Evolutionary conservation across 805 yeast genomes (phyloP), one percentile per base, ranked within the genome.

Genomic region (Candida wancherniae): DNA sequence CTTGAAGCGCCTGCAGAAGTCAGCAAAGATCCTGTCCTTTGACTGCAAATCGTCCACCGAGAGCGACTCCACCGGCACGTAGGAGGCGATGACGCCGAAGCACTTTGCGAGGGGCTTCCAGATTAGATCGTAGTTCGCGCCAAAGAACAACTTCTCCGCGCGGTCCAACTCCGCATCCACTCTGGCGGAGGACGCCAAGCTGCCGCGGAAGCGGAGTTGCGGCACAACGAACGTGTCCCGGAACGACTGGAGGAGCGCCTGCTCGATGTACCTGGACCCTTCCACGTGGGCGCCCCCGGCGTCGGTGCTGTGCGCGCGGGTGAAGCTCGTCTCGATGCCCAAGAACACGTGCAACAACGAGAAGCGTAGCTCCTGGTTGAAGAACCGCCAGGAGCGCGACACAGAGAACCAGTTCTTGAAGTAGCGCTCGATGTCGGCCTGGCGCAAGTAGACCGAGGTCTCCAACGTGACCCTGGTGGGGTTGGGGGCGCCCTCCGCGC

Each of bases 331-430:
- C n/a, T n/a, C n/a, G n/a, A n/a, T n/a, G n/a, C n/a, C n/a, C n/a
- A 22, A 32, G n/a, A 41, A 34, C 8, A 30, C 22, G 10, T 39
- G 37, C 18, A 36, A 25, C 17, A 42, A 17, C 12, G 15, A 28
- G 17, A 36, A 42, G 3, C 46, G 28, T 5, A 37, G 30, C 17
- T 29, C 31, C 10, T 35, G 17, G 25, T 39, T 42, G 19, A 39
- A 42, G n/a, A 34, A 33, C 8, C n/a, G 9, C 44, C 46, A 42
- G 3, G 36, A 33, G 7, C 25, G 21, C 16, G 27, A 21, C 9
- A 36, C 33, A 11, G 16, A 6, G 5, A 13, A 22, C 44, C 46
- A 42, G 6, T 31, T 24, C 12, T 19, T 24, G 25, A 38, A 15
- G 14, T 29, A 15, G 6, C 16, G 15, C 16, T 24, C 24, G 9